phyloP scores from a whole-genome alignment of 1,139 yeast genomes.

The Suzukiozyma palmioleophila region DNA sequence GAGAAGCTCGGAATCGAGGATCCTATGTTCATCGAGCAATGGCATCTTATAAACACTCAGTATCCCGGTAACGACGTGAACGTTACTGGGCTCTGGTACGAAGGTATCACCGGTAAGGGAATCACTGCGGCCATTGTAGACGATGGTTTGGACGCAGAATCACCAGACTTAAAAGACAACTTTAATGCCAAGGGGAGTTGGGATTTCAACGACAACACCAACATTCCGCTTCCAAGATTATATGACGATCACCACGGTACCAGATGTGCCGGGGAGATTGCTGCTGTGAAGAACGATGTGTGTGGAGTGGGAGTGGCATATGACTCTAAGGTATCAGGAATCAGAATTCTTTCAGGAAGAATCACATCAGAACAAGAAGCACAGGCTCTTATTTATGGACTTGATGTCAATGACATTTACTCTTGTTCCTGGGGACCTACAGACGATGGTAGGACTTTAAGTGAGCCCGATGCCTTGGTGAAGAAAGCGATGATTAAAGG shows the following conservation, averaged over 20 bases:
- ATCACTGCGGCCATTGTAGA: conserved; percentile 85
- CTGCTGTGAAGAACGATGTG: conserved; percentile 78
- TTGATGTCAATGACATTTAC: conserved; percentile 83
- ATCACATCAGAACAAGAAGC: conserved; percentile 90
- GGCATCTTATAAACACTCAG: conserved; percentile 79
- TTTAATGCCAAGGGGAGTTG: conserved; percentile 77
- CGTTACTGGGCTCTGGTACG: conserved; percentile 81
- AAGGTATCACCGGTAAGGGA: conserved; percentile 78
- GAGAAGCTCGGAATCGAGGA: conserved; percentile 65
- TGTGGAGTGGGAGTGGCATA: conserved; percentile 97
- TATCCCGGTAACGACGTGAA: conserved; percentile 84
- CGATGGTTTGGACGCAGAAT: conserved; percentile 86
- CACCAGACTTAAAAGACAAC: conserved; percentile 65
- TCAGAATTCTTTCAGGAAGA: conserved; percentile 78
- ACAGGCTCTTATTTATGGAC: conserved; percentile 72
- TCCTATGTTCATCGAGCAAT: conserved; percentile 76
- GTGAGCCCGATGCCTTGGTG: conserved; percentile 77
- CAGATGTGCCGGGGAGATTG: conserved; percentile 97
- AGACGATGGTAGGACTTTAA: conserved; percentile 85
- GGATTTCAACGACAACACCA: conserved; percentile 81
- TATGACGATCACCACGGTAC: conserved; percentile 94
- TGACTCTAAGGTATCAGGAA: conserved; percentile 81
- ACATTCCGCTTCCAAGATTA: conserved; percentile 75
- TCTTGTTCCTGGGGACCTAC: conserved; percentile 99
- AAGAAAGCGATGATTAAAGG: conserved; percentile 81